Percentiles rank a stretch among this genome's conserved stretches.
Evolutionary conservation across 495 filamentous ascomycete species (phyloP).

Genomic region (Hypoxylon trugodes): DNA sequence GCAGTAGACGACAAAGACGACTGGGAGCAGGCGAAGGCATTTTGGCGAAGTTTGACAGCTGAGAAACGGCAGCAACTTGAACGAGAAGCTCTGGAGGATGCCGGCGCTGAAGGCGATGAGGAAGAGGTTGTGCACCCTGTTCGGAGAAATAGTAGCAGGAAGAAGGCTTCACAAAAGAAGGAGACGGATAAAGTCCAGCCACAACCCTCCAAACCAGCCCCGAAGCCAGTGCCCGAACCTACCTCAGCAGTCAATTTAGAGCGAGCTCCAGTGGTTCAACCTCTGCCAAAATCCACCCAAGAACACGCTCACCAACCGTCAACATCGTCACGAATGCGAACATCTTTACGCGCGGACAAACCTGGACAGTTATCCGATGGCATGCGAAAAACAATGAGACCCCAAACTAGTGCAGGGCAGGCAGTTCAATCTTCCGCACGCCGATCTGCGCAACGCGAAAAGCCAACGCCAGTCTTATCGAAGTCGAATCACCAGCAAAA

Average conservation of each 20-base stretch:
- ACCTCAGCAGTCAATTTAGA: constrained; percentile 27
- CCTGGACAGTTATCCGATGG: constrained; percentile 32
- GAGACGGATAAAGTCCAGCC: constrained; percentile 9
- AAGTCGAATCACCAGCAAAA: constrained; percentile 9
- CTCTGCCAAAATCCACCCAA: constrained; percentile 50
- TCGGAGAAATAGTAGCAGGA: constrained; percentile 34
- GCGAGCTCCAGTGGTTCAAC: constrained; percentile 51
- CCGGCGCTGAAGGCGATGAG: constrained; percentile 53
- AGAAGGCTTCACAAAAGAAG: constrained; percentile 21
- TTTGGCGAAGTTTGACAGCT: constrained; percentile 69
- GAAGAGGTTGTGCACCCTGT: constrained; percentile 47
- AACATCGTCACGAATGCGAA: constrained; percentile 46
- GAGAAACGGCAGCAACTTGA: constrained; percentile 66
- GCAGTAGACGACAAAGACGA: constrained; percentile 46
- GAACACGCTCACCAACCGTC: constrained; percentile 8
- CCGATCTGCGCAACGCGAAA: constrained; percentile 7
- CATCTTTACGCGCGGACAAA: constrained; percentile 48
- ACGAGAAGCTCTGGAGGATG: constrained; percentile 59
- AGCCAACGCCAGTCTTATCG: constrained; percentile 17
- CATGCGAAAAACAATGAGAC: constrained; percentile 50
- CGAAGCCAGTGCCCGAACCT: background rate
- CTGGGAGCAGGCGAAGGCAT: constrained; percentile 69
- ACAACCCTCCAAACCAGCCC: background rate
- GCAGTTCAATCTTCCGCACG: constrained; percentile 32
- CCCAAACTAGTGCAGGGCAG: constrained; percentile 18